Base-by-base conservation (phyloP, 257 asterid genomes). In the Galeopsis tetrahit region DNA sequence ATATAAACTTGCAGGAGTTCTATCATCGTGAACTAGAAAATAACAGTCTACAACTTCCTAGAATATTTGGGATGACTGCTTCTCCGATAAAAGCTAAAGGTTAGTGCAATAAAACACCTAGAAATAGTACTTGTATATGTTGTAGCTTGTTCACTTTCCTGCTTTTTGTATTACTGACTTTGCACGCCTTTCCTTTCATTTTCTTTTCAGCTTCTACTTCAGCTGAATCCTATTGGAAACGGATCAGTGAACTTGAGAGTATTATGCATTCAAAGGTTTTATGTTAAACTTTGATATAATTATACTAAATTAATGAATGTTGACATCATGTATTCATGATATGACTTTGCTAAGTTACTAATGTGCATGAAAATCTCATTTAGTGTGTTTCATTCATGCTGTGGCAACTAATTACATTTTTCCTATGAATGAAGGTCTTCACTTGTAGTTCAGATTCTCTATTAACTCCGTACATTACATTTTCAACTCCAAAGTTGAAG, bases 21-120 rank as follows among this genome's bases (percentile, higher is more conserved):
- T 91, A 93, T 81, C 94, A 84, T 75, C 82, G 69, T 1, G 73
- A 78, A 14, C 73, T 86, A 48, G 75, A 71, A 34, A 34, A 71
- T 17, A 62, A 77, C 9, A 34, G 61, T 52, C 46, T 8, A 36
- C 66, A 57, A 58, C 94, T 87, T 80, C 98, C 98, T 74, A 83
- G 92, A 86, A 70, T 93, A 52, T 88, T 93, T 66, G 97, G 98
- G 77, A 93, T 90, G 97, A 93, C 97, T 70, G 98, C 98, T 66
- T 91, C 96, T 53, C 98, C 96, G 33, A 90, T 93, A 76, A 93
- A 93, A 82, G 84, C 96, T 28, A 93, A 93, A 88, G 95, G 98
- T 88, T 60, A 10, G 56, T 21, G 40, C 55, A 65, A 49, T 71
- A 4, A 48, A 21, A 68, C 48, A 40, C 56, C 5, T 15, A 31